Evolutionary conservation across 331 rosid species (phyloP).

Genomic region (Quercus tomentella): DNA sequence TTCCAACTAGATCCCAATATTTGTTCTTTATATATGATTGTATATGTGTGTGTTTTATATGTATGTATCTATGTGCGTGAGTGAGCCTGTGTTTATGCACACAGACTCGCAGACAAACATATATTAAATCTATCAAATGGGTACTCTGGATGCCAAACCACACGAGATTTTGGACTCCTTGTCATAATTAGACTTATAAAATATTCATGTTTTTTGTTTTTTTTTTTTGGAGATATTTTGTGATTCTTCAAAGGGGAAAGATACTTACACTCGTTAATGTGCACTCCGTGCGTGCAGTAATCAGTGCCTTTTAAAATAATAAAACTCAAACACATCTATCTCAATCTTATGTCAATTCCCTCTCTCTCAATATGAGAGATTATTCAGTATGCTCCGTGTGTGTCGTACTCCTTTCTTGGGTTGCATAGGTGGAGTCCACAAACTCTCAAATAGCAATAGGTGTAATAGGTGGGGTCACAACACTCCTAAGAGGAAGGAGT

Average conservation of each 20-base stretch:
- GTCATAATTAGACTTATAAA: background rate
- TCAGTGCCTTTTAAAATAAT: no score
- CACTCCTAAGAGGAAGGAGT: background rate
- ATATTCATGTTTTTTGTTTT: no score
- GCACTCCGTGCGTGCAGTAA: no score
- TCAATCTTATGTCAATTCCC: background rate
- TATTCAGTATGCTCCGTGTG: background rate
- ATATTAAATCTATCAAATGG: background rate
- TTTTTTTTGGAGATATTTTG: no score
- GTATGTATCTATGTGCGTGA: background rate
- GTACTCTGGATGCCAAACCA: background rate
- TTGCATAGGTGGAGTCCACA: no score
- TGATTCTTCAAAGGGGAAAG: no score
- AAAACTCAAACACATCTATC: background rate
- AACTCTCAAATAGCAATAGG: no score
- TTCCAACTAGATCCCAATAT: background rate
- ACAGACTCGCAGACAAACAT: background rate
- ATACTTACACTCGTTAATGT: no score
- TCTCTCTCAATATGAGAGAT: background rate
- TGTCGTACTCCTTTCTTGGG: no score
- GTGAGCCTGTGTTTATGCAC: background rate
- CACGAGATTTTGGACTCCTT: background rate
- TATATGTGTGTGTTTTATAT: background rate
- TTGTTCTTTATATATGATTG: background rate
- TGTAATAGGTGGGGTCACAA: background rate